These are phyloP conservation scores for Cutaneotrichosporon sp. DNA, from an alignment of 1,284 basidiomycete species.

Conservation along the genomic window DNA sequence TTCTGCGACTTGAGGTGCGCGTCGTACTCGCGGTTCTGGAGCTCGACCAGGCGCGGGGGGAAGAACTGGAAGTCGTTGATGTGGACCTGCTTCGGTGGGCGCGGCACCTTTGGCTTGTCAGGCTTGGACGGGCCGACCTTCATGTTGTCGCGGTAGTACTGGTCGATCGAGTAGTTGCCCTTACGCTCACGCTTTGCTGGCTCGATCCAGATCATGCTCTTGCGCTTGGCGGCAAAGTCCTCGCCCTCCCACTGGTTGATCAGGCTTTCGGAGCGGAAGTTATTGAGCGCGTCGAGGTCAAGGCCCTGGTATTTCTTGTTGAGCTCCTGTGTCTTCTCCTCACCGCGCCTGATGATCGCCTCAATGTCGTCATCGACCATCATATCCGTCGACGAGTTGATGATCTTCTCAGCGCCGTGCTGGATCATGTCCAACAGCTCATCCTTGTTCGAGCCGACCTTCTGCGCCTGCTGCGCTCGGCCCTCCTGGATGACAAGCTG, in stretches of 20 bases:
- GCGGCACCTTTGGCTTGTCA: conserved; percentile 79
- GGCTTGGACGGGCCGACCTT: conserved; percentile 60
- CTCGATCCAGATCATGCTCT: conserved; percentile 70
- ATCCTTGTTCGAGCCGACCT: conserved; percentile 81
- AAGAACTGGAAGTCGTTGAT: conserved; percentile 99
- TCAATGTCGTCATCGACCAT: conserved; percentile 91
- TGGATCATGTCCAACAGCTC: conserved; percentile 98
- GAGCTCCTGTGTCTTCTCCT: conserved; percentile 82
- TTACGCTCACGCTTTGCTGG: conserved; percentile 94
- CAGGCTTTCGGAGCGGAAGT: conserved; percentile 85
- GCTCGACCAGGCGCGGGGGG: conserved; percentile 69
- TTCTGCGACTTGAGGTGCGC: conserved; percentile 67
- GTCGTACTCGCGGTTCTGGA: conserved; percentile 84
- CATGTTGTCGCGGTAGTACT: conserved; percentile 89
- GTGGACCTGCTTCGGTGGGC: conserved; percentile 80
- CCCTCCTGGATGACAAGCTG: conserved; percentile 98
- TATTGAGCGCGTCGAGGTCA: conserved; percentile 91
- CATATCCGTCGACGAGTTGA: conserved; percentile 64
- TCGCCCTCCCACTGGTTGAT: conserved; percentile 96
- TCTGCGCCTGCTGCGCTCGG: conserved; percentile 54
- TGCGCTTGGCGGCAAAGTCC: conserved; percentile 67
- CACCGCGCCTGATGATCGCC: conserved; percentile 84
- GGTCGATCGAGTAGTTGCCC: conserved; percentile 89
- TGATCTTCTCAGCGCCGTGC: conserved; percentile 95
- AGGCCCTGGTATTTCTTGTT: conserved; percentile 90